Evolutionary conservation across 169 alveolate genomes (phyloP).

Genomic region (Eimeria maxima): DNA sequence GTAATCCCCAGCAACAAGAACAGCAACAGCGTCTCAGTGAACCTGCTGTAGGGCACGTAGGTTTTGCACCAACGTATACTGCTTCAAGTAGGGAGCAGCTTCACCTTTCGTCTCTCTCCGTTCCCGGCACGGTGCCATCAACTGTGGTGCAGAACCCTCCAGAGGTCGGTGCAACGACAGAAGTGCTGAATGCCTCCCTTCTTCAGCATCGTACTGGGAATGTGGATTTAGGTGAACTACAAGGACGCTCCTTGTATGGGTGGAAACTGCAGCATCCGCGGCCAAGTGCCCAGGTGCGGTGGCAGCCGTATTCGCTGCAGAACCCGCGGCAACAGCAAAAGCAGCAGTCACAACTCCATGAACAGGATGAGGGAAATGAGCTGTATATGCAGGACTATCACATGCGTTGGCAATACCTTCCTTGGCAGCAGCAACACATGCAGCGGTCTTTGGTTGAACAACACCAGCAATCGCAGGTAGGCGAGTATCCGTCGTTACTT

Average conservation of each 20-base stretch:
- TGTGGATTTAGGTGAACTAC: too few species aligned
- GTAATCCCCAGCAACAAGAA: neutral
- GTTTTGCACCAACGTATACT: neutral
- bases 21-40: neutral
- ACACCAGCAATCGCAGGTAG: neutral
- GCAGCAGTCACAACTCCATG: neutral
- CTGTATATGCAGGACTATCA: too few species aligned
- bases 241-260: too few species aligned
- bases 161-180: slow-evolving; percentile 1
- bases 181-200: too few species aligned
- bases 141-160: neutral
- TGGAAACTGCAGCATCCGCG: too few species aligned
- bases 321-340: too few species aligned
- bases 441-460: neutral
- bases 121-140: neutral
- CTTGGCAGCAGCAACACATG: too few species aligned
- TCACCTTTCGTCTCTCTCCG: neutral
- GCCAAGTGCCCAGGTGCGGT: too few species aligned
- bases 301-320: too few species aligned
- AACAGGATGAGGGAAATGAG: neutral
- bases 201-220: too few species aligned
- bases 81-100: neutral
- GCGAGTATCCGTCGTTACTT: too few species aligned
- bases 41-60: neutral
- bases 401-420: neutral